These are phyloP conservation scores for Uncinocarpus reesii DNA, from an alignment of 2,329 filamentous ascomycete species.

Conservation along the genomic window DNA sequence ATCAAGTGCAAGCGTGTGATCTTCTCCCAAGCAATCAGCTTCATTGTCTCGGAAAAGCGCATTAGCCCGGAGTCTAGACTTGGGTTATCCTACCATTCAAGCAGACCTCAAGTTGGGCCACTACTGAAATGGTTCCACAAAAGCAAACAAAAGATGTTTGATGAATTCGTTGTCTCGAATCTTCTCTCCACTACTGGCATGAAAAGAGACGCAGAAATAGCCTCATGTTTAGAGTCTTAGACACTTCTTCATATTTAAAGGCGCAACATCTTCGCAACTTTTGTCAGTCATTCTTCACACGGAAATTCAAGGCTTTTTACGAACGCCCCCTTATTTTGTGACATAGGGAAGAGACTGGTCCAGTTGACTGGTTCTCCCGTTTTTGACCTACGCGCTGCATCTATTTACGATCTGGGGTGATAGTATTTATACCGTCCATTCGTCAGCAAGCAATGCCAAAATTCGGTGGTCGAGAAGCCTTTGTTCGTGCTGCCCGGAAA, in stretches of 20 bases:
- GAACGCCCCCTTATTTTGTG: too few relatives aligned
- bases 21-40: not conserved
- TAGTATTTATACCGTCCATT: not conserved
- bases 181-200: not conserved
- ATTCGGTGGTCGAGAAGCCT: conserved; percentile 2
- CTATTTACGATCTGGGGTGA: not conserved
- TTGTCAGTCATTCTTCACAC: not conserved
- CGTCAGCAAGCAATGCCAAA: not conserved
- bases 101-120: not conserved
- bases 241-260: not conserved
- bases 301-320: too few relatives aligned
- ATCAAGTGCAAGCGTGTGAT: too few relatives aligned
- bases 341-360: too few relatives aligned
- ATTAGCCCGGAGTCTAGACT: not conserved
- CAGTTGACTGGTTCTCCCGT: too few relatives aligned
- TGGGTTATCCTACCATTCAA: not conserved
- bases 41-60: not conserved
- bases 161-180: not conserved
- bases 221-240: not conserved
- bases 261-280: not conserved
- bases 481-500: not conserved
- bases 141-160: not conserved
- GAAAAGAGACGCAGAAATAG: not conserved
- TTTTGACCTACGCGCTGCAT: too few relatives aligned
- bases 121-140: not conserved